A percentile compares a stretch with the other conserved stretches of the same genome.
phyloP scores from a whole-genome alignment of 257 asterid genomes.

The Avicennia marina region DNA sequence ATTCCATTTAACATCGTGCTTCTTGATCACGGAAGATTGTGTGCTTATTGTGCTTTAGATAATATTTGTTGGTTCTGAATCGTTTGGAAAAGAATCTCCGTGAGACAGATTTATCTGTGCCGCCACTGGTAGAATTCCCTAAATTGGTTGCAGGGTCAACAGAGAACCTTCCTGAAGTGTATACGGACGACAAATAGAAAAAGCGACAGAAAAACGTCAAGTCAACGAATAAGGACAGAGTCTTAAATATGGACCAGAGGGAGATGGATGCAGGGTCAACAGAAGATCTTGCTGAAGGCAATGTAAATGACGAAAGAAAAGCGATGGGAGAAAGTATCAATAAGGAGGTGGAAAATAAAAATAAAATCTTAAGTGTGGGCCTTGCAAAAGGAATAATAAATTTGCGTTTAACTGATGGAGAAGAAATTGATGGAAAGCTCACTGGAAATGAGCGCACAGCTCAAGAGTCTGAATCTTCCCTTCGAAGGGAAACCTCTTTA shows the following conservation, averaged over 20 bases:
- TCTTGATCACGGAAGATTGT: constrained; percentile 11
- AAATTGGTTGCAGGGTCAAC: constrained; percentile 18
- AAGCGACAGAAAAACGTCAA: not conserved
- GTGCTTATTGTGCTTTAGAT: too few relatives aligned
- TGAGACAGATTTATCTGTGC: constrained; percentile 15
- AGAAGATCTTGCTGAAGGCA: constrained; percentile 19
- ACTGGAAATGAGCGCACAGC: constrained; percentile 10
- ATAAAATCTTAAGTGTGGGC: constrained; percentile 21
- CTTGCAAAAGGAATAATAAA: constrained; percentile 24
- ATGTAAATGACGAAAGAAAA: constrained; percentile 19
- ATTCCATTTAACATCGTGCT: constrained; percentile 9
- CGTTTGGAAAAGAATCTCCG: constrained; percentile 17
- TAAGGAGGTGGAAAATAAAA: constrained; percentile 11
- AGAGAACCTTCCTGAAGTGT: constrained; percentile 22
- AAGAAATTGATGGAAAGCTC: constrained; percentile 7
- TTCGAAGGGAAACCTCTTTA: constrained; percentile 22
- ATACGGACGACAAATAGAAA: constrained; percentile 16
- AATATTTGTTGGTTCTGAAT: constrained; percentile 10
- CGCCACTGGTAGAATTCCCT: constrained; percentile 23
- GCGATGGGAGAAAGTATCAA: constrained; percentile 17
- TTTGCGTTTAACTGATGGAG: constrained; percentile 25
- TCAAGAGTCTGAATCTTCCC: constrained; percentile 21
- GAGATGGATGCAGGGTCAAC: constrained; percentile 21
- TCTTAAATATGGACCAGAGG: constrained; percentile 20
- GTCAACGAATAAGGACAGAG: constrained; percentile 6